Percentiles rank a stretch among this genome's conserved stretches.
Evolutionary conservation across 2,329 filamentous ascomycete species (phyloP).

Genomic region (Graphilbum fragrans): DNA sequence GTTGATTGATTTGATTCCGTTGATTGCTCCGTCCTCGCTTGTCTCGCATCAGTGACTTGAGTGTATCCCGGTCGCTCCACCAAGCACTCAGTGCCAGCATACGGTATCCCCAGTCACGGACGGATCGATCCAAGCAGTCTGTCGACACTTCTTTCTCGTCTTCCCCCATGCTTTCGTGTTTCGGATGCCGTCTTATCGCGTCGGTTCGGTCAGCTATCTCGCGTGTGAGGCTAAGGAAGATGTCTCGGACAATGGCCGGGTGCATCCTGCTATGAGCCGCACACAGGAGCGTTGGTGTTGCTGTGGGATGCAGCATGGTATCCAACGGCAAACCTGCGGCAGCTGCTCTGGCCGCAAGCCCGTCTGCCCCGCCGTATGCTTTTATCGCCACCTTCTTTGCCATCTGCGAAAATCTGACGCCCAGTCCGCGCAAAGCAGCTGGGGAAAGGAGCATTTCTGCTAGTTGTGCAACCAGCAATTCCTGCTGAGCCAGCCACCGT

Average conservation of each 20-base stretch:
- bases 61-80: constrained; percentile 10
- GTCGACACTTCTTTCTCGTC: neutral
- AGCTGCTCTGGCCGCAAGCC: constrained; percentile 5
- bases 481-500: constrained; percentile 7
- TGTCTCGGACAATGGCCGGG: constrained; percentile 10
- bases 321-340: constrained; percentile 3
- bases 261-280: constrained; percentile 10
- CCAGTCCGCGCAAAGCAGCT: constrained; percentile 17
- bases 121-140: too few relatives aligned
- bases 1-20: too few relatives aligned
- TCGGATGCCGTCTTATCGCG: constrained; percentile 6
- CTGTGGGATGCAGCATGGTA: neutral
- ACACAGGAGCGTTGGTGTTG: constrained; percentile 12
- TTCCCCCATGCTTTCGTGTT: neutral
- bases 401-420: constrained; percentile 18
- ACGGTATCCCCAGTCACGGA: constrained; percentile 12
- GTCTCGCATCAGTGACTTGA: too few relatives aligned
- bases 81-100: constrained; percentile 10
- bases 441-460: constrained; percentile 3
- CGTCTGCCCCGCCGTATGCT: constrained; percentile 4
- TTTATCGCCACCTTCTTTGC: constrained; percentile 5
- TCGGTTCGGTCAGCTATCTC: constrained; percentile 11
- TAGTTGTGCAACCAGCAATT: constrained; percentile 3
- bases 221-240: constrained; percentile 20
- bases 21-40: too few relatives aligned